These are phyloP conservation scores for Simplicillium sp. DNA, from an alignment of 2,329 filamentous ascomycete species.

Conservation along the genomic window DNA sequence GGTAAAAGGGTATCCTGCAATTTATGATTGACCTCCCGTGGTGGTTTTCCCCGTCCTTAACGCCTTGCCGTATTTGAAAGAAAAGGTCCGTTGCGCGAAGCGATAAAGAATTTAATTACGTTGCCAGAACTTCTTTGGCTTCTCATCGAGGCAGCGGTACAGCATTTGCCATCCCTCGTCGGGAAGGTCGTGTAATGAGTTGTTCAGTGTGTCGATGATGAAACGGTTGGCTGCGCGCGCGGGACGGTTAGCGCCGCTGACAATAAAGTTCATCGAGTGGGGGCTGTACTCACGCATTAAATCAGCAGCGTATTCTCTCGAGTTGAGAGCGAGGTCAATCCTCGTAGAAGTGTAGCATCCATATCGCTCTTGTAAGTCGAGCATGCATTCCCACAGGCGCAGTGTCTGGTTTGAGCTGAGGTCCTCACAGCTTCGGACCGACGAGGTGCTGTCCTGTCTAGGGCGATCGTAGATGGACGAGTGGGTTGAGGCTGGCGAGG, in stretches of 20 bases:
- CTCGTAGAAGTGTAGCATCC: slow-evolving; percentile 40
- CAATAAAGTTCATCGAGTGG: slow-evolving; percentile 13
- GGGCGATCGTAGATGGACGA: neutral
- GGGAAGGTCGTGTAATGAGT: slow-evolving; percentile 25
- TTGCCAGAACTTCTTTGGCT: neutral
- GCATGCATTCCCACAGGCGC: slow-evolving; percentile 38
- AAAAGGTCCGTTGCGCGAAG: too few species aligned
- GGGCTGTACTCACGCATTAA: slow-evolving; percentile 27
- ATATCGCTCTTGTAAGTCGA: slow-evolving; percentile 34
- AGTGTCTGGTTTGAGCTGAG: slow-evolving; percentile 28
- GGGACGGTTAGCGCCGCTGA: slow-evolving; percentile 4
- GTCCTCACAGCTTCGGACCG: slow-evolving; percentile 19
- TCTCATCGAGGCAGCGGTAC: slow-evolving; percentile 18
- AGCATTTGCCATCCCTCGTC: slow-evolving; percentile 24
- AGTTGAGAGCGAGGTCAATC: slow-evolving; percentile 35
- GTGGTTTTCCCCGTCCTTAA: too few species aligned
- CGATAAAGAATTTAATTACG: too few species aligned
- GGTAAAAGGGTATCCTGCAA: too few species aligned
- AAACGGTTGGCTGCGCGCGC: slow-evolving; percentile 23
- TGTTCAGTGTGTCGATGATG: slow-evolving; percentile 29
- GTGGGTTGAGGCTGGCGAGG: too few species aligned
- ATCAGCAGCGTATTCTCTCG: slow-evolving; percentile 25
- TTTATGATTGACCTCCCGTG: too few species aligned
- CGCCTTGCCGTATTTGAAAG: too few species aligned
- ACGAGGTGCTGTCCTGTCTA: slow-evolving; percentile 8